Evolutionary conservation across 495 filamentous ascomycete species (phyloP).

Genomic region (Cetradonia linearis): DNA sequence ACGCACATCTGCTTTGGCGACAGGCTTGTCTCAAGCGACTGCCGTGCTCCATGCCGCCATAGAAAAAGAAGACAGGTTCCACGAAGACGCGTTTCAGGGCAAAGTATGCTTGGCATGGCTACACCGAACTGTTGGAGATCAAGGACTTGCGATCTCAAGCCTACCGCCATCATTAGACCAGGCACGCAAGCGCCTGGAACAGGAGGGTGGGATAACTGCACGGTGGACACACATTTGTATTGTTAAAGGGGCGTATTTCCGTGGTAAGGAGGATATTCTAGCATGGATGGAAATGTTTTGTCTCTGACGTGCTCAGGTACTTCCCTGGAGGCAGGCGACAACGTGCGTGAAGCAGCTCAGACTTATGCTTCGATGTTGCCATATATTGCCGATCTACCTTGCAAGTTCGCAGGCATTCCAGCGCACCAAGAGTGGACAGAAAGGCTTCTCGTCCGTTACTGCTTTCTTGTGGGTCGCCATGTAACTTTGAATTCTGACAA

Average conservation of each 20-base stretch:
- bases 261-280: slow-evolving; percentile 37
- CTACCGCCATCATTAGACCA: slow-evolving; percentile 53
- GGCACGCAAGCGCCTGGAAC: slow-evolving; percentile 39
- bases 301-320: slow-evolving; percentile 31
- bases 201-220: slow-evolving; percentile 39
- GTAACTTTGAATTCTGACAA: slow-evolving; percentile 1
- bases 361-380: slow-evolving; percentile 54
- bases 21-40: slow-evolving; percentile 51
- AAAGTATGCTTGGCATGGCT: slow-evolving; percentile 74
- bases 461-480: slow-evolving; percentile 48
- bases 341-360: slow-evolving; percentile 46
- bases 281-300: background rate
- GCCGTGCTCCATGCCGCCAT: slow-evolving; percentile 53
- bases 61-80: slow-evolving; percentile 45
- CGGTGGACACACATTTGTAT: slow-evolving; percentile 73
- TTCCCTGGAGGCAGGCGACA: slow-evolving; percentile 49
- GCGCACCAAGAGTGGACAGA: slow-evolving; percentile 71
- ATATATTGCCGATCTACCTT: slow-evolving; percentile 32
- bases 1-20: slow-evolving; percentile 34
- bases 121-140: slow-evolving; percentile 64
- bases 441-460: slow-evolving; percentile 59
- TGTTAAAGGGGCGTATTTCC: slow-evolving; percentile 66
- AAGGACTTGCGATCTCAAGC: slow-evolving; percentile 45
- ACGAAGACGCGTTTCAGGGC: slow-evolving; percentile 68
- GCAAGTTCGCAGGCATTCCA: slow-evolving; percentile 29